phyloP scores from a whole-genome alignment of 163 green algal species.

The Scenedesmus sp. region DNA sequence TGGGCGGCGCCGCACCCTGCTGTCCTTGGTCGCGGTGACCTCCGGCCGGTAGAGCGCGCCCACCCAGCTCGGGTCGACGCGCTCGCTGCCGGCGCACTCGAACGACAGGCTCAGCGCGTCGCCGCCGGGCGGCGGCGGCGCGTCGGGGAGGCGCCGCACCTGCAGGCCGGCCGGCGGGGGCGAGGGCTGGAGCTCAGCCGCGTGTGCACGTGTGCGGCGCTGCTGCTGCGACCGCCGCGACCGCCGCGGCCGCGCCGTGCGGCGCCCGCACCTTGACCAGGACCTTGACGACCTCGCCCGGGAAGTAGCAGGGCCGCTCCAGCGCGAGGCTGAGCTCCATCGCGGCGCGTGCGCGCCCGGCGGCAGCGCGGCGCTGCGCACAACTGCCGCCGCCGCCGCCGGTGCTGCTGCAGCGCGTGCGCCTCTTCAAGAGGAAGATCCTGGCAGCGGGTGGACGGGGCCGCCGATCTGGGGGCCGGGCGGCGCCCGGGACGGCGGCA shows the following conservation, averaged over 20 bases:
- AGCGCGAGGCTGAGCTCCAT: conserved; percentile 43
- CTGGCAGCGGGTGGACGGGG: too few relatives aligned
- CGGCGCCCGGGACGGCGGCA: too few relatives aligned
- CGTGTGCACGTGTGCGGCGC: not conserved
- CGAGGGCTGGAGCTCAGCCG: not conserved
- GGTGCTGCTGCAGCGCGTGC: not conserved
- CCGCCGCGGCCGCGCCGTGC: not conserved
- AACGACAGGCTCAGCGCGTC: conserved; percentile 19
- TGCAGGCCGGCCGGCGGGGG: not conserved
- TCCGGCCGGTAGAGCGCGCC: conserved; percentile 30
- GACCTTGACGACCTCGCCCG: conserved; percentile 33
- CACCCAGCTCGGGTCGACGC: conserved; percentile 50
- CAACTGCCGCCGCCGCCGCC: not conserved
- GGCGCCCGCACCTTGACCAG: conserved; percentile 13
- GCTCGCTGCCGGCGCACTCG: conserved; percentile 46
- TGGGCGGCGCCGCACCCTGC: conserved; percentile 31
- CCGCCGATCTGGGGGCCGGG: too few relatives aligned
- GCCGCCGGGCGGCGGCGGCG: not conserved
- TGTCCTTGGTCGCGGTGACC: conserved; percentile 36
- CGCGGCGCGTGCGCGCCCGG: not conserved
- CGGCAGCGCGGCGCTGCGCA: not conserved
- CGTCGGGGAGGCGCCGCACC: not conserved
- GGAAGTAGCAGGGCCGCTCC: conserved; percentile 37
- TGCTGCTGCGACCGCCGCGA: not conserved
- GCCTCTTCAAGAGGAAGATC: too few relatives aligned